Conservation (phyloP, 345 rosid species). For the Reutealis trisperma region DNA sequence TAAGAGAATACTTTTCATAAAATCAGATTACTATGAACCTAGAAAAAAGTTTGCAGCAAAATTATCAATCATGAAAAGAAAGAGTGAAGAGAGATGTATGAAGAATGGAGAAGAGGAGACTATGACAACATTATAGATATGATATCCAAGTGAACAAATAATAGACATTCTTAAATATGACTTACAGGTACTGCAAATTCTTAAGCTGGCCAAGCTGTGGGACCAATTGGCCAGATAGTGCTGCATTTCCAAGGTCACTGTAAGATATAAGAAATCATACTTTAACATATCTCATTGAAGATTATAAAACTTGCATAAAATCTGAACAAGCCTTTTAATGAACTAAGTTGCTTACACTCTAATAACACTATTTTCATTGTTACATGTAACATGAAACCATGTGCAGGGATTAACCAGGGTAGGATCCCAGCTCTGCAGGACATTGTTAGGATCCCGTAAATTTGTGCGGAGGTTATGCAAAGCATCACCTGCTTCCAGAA, state of each 20-base stretch:
- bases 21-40: neutral
- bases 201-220: slow-evolving; percentile 43
- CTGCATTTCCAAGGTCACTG: slow-evolving; percentile 51
- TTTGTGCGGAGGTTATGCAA: slow-evolving; percentile 32
- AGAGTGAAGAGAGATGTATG: neutral
- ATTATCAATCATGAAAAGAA: neutral
- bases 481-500: slow-evolving; percentile 36
- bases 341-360: slow-evolving; percentile 37
- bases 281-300: neutral
- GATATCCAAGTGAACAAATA: neutral
- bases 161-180: neutral
- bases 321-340: neutral
- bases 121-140: neutral
- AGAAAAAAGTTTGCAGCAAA: neutral
- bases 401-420: slow-evolving; percentile 41
- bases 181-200: slow-evolving; percentile 47
- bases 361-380: slow-evolving; percentile 42
- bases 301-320: neutral
- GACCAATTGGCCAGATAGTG: slow-evolving; percentile 43
- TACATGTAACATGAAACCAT: slow-evolving; percentile 50
- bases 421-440: slow-evolving; percentile 48
- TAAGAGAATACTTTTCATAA: neutral
- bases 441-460: slow-evolving; percentile 36
- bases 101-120: neutral
- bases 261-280: neutral